Percentiles rank a stretch among this genome's conserved stretches.
Conservation (phyloP, 371 early-diverging fungal genomes). For the Antonospora locustae region DNA sequence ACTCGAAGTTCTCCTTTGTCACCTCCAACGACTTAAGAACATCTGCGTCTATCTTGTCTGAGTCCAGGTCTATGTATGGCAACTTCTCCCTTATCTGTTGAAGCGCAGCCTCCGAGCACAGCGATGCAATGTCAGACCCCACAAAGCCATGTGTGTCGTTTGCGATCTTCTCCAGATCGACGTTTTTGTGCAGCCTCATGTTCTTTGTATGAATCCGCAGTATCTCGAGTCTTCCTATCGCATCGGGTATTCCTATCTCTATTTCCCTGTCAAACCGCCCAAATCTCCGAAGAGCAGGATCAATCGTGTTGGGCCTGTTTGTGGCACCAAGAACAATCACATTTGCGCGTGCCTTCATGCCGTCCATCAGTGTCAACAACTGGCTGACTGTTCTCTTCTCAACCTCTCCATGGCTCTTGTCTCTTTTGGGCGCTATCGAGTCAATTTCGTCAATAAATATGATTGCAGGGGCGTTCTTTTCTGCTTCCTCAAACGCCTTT, state of each 20-base stretch:
- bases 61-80: constrained; percentile 83
- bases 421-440: constrained; percentile 96
- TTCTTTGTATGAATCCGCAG: constrained; percentile 97
- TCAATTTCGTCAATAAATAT: constrained; percentile 99
- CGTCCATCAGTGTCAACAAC: constrained; percentile 95
- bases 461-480: constrained; percentile 83
- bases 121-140: constrained; percentile 90
- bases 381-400: constrained; percentile 97
- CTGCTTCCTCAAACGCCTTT: constrained; percentile 95
- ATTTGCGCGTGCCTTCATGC: constrained; percentile 86
- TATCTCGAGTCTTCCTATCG: constrained; percentile 89
- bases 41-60: constrained; percentile 90
- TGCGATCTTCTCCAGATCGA: constrained; percentile 89
- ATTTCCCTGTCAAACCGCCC: constrained; percentile 97
- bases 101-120: constrained; percentile 98
- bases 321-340: constrained; percentile 91
- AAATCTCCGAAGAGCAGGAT: constrained; percentile 82
- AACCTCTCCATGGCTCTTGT: constrained; percentile 94
- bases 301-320: constrained; percentile 90
- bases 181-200: constrained; percentile 88
- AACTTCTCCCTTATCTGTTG: constrained; percentile 98
- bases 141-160: constrained; percentile 95
- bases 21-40: constrained; percentile 86
- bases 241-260: constrained; percentile 97
- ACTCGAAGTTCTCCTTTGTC: constrained; percentile 91